Percentiles rank a stretch among this genome's conserved stretches.
These are phyloP conservation scores for Lentinula guzmanii DNA, from an alignment of 768 basidiomycete genomes.

Conservation along the genomic window DNA sequence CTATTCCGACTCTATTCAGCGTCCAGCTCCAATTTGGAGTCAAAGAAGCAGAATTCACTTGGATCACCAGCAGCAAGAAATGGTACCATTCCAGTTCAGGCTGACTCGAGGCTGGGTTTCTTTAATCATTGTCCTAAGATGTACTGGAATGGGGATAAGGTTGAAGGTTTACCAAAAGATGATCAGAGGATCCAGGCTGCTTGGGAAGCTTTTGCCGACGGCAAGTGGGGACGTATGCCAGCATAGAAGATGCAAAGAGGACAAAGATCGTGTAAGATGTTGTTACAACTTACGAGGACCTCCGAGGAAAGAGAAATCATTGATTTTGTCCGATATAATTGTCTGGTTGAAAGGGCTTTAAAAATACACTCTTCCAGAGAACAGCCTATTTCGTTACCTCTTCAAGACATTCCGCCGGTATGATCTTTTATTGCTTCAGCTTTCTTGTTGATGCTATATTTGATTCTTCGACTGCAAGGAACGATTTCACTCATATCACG, in stretches of 20 bases:
- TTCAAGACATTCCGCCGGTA: too few species aligned
- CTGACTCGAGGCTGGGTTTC: slow-evolving; percentile 3
- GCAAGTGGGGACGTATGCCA: not conserved
- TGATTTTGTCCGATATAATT: not conserved
- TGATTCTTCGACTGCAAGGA: too few species aligned
- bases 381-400: too few species aligned
- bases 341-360: too few species aligned
- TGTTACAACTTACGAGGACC: not conserved
- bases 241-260: not conserved
- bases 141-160: slow-evolving; percentile 24
- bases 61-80: slow-evolving; percentile 15
- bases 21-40: slow-evolving; percentile 16
- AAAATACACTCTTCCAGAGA: too few species aligned
- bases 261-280: not conserved
- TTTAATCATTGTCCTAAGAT: slow-evolving; percentile 19
- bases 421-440: too few species aligned
- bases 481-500: too few species aligned
- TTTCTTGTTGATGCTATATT: too few species aligned
- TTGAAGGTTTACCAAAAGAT: slow-evolving; percentile 10
- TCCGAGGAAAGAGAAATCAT: not conserved
- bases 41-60: slow-evolving; percentile 15
- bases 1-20: slow-evolving; percentile 14
- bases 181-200: not conserved
- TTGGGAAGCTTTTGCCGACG: not conserved
- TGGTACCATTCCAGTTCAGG: not conserved